Base-by-base conservation (phyloP, 2,329 filamentous ascomycete species). In the Ascochyta rabiei region DNA sequence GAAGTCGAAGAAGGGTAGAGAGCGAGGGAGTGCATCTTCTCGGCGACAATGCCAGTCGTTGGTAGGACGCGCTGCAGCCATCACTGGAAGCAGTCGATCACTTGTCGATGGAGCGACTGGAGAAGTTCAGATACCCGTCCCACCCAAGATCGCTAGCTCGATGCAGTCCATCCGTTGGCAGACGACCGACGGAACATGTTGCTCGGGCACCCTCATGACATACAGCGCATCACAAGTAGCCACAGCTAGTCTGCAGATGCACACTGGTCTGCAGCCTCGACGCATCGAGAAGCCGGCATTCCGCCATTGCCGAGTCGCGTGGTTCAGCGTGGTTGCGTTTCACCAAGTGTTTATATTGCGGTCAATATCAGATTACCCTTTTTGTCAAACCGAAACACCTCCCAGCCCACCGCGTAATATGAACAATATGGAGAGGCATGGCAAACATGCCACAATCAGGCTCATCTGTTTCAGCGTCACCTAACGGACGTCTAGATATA, bases 351-450 rank as follows among this genome's bases (percentile, higher is more conserved):
- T 46, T 42, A 56, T 35, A 51, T 47, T 57, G 52, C 26, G 38
- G 53, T 51, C 56, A 68, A 69, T 70, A 61, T 70, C 47, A 61
- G 43, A 63, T 50, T 61, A 37, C 56, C 57, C 19, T 26, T 52
- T 62, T 60, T 21, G 62, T 64, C 49, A 51, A 54, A 46, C 53
- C 19, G 49, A 56, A 38, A 63, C 54, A 59, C 48, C 45, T 46
- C 55, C 54, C 52, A 57, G 53, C 50, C 68, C 61, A 61, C 58
- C 59, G 62, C 55, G 54, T 64, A 61, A 66, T 59, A 56, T 60
- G 47, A 34, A 50, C 45, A 68, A 69, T 65, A 39, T 63, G 62
- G 26, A 33, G 15, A 43, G 35, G 33, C 19, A 53, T 46, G 48
- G 28, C 49, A 42, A 56, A 4, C 8, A 6, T 9, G 6, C 2